Conservation (phyloP, 1,139 yeast species). For the Komagataea norvegica region DNA sequence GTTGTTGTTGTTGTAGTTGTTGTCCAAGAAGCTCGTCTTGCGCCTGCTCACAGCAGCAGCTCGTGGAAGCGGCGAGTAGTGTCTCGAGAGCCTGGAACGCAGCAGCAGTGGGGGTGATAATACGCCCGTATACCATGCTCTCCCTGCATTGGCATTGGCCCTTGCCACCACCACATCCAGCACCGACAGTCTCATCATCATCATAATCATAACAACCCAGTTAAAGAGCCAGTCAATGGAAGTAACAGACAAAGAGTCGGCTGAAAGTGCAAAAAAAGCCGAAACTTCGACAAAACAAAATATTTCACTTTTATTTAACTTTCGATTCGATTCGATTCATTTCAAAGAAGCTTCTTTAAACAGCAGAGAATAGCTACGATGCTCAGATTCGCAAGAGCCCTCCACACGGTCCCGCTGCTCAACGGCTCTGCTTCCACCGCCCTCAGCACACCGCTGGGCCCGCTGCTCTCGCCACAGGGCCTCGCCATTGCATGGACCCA, state of each 20-base stretch:
- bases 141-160: background rate
- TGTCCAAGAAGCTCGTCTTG: constrained; percentile 27
- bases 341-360: background rate
- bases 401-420: constrained; percentile 12
- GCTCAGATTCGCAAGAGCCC: constrained; percentile 13
- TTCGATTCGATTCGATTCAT: no score
- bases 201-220: no score
- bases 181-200: no score
- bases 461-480: constrained; percentile 67
- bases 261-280: no score
- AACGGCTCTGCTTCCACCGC: background rate
- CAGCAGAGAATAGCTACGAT: constrained; percentile 2
- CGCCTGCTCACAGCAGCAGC: background rate
- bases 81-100: background rate
- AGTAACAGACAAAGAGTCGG: no score
- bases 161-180: no score
- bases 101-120: background rate
- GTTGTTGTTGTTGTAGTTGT: background rate
- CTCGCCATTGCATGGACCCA: constrained; percentile 75
- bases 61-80: constrained; percentile 9
- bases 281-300: background rate
- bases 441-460: constrained; percentile 36
- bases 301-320: background rate
- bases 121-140: background rate
- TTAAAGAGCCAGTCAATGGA: no score